Percentiles rank a stretch among this genome's conserved stretches.
These are phyloP conservation scores for Candida orba DNA, from an alignment of 805 yeast genomes.

Conservation along the genomic window DNA sequence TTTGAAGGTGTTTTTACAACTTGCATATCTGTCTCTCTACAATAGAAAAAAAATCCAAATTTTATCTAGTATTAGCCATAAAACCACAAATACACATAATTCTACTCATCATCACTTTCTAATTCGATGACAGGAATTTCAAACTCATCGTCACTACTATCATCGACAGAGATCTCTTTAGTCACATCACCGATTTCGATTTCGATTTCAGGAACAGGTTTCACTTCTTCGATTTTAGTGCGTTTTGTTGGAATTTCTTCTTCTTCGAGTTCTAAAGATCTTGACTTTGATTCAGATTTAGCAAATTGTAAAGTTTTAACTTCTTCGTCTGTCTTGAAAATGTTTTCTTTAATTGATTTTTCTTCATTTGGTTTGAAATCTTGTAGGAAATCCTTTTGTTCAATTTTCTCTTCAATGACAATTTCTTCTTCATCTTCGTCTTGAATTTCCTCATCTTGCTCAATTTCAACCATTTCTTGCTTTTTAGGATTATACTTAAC, in stretches of 20 bases:
- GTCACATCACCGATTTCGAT: no score
- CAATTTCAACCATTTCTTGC: slow-evolving; percentile 22
- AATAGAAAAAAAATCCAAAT: not conserved
- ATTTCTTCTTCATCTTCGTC: slow-evolving; percentile 9
- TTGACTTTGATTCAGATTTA: slow-evolving; percentile 7
- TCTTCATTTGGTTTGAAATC: slow-evolving; percentile 10
- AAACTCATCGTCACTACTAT: slow-evolving; percentile 36
- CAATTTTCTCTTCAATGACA: slow-evolving; percentile 5
- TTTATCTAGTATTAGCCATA: no score
- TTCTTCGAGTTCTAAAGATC: slow-evolving; percentile 17
- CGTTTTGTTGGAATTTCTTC: slow-evolving; percentile 22
- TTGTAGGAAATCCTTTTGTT: slow-evolving; percentile 8
- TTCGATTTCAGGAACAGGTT: slow-evolving; percentile 6
- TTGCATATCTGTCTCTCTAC: not conserved
- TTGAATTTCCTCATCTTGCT: slow-evolving; percentile 23
- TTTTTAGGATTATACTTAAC: slow-evolving; percentile 16
- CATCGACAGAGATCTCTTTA: slow-evolving; percentile 5
- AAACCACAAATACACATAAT: not conserved
- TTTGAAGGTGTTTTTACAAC: not conserved
- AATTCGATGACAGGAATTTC: slow-evolving; percentile 42
- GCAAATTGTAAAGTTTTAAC: slow-evolving; percentile 20
- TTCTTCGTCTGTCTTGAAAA: slow-evolving; percentile 21
- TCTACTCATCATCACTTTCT: slow-evolving; percentile 35
- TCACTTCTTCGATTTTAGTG: slow-evolving; percentile 14
- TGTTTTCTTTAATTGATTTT: slow-evolving; percentile 3